Percentiles rank a stretch among this genome's conserved stretches.
phyloP scores from a whole-genome alignment of 768 basidiomycete species.

The Termitomyces sp. region DNA sequence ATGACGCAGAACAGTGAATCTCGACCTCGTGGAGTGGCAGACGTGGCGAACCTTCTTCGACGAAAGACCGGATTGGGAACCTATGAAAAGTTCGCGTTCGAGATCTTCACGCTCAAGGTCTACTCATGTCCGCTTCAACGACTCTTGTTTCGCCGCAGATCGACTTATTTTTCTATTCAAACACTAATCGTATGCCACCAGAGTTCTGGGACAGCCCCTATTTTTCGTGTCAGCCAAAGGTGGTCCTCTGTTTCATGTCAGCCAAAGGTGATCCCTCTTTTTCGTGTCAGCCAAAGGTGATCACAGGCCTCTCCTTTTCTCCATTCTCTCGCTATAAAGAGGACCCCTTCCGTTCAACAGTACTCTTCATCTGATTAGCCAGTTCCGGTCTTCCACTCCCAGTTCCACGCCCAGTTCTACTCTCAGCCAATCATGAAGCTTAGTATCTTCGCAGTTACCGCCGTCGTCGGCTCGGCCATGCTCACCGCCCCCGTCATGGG shows the following conservation, averaged over 20 bases:
- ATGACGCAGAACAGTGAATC: neutral
- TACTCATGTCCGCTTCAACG: neutral
- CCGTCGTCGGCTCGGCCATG: constrained; percentile 3
- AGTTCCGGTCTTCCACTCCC: neutral
- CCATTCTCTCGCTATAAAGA: neutral
- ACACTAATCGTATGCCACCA: neutral
- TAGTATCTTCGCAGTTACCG: constrained; percentile 3
- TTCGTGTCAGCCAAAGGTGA: neutral
- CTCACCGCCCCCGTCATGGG: constrained; percentile 3
- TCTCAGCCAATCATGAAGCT: neutral
- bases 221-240: no score
- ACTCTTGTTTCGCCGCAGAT: neutral
- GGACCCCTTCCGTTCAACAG: neutral
- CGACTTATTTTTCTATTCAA: neutral
- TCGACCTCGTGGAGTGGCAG: neutral
- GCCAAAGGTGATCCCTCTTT: no score
- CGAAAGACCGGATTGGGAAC: constrained; percentile 80
- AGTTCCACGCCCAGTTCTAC: no score
- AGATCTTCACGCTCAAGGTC: constrained; percentile 51
- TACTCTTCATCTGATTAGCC: neutral
- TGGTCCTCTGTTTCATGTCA: no score
- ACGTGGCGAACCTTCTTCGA: constrained; percentile 46
- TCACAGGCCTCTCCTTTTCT: neutral
- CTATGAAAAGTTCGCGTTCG: constrained; percentile 75
- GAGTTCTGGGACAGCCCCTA: neutral